These are phyloP conservation scores for Sanghuangporus baumii DNA, from an alignment of 1,284 basidiomycete genomes.

Conservation along the genomic window DNA sequence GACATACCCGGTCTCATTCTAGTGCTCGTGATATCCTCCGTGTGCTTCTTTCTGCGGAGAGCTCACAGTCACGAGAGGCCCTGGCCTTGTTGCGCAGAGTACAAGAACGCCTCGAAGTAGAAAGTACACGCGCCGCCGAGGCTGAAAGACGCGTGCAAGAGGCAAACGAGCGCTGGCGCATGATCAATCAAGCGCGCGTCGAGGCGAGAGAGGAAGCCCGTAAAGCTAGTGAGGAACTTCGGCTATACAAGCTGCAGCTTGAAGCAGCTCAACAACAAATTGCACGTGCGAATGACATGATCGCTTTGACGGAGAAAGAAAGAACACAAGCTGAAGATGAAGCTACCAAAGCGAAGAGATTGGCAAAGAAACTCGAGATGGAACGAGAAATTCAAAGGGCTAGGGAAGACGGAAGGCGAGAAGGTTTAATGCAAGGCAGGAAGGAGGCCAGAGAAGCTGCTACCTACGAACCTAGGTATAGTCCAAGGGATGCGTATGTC, in stretches of 20 bases:
- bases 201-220: slow-evolving; percentile 36
- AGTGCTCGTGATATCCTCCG: slow-evolving; percentile 31
- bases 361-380: slow-evolving; percentile 38
- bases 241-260: slow-evolving; percentile 40
- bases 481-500: neutral
- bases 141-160: slow-evolving; percentile 42
- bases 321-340: slow-evolving; percentile 40
- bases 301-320: slow-evolving; percentile 35
- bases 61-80: slow-evolving; percentile 33
- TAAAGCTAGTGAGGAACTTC: slow-evolving; percentile 37
- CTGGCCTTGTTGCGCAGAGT: slow-evolving; percentile 34
- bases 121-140: slow-evolving; percentile 39
- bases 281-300: slow-evolving; percentile 39
- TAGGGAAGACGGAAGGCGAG: slow-evolving; percentile 37
- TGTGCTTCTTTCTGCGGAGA: slow-evolving; percentile 34
- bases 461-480: neutral
- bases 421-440: slow-evolving; percentile 38
- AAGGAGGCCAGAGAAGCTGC: slow-evolving; percentile 31
- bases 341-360: slow-evolving; percentile 37
- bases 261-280: slow-evolving; percentile 45
- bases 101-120: slow-evolving; percentile 37
- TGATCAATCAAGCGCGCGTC: slow-evolving; percentile 36
- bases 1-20: slow-evolving; percentile 12
- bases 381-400: slow-evolving; percentile 36
- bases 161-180: slow-evolving; percentile 35